Evolutionary conservation across 306 rosid species (phyloP).

Genomic region (Vigna reflexopilosa): DNA sequence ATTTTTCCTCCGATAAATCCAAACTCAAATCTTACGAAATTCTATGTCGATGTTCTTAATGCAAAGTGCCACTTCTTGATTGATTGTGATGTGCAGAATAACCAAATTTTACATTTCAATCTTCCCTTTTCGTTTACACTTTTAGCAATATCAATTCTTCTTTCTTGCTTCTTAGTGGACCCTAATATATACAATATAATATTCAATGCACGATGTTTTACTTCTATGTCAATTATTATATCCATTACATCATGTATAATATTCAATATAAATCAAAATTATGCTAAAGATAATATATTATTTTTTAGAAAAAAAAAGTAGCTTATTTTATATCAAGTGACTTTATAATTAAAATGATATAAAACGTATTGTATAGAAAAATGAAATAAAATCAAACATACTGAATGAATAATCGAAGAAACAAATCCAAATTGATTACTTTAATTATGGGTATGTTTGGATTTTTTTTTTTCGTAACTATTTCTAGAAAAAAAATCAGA

Average conservation of each 20-base stretch:
- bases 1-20: not conserved
- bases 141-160: not conserved
- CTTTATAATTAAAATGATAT: not conserved
- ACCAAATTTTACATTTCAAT: slow-evolving; percentile 8
- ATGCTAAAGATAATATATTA: not conserved
- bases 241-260: not conserved
- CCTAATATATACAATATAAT: not conserved
- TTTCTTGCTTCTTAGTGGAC: slow-evolving; percentile 19
- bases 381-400: not conserved
- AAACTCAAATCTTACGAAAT: slow-evolving; percentile 17
- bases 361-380: not conserved
- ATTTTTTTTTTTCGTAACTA: too few relatives aligned
- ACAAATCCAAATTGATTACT: not conserved
- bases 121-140: not conserved
- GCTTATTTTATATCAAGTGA: not conserved
- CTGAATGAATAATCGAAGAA: not conserved
- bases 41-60: slow-evolving; percentile 35
- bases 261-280: not conserved
- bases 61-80: slow-evolving; percentile 17
- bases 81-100: slow-evolving; percentile 25
- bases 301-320: not conserved
- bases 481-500: too few relatives aligned
- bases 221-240: not conserved
- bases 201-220: slow-evolving; percentile 12
- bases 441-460: too few relatives aligned